Base-by-base conservation (phyloP, 2,329 filamentous ascomycete species). In the Ceratocystis huliohia region DNA sequence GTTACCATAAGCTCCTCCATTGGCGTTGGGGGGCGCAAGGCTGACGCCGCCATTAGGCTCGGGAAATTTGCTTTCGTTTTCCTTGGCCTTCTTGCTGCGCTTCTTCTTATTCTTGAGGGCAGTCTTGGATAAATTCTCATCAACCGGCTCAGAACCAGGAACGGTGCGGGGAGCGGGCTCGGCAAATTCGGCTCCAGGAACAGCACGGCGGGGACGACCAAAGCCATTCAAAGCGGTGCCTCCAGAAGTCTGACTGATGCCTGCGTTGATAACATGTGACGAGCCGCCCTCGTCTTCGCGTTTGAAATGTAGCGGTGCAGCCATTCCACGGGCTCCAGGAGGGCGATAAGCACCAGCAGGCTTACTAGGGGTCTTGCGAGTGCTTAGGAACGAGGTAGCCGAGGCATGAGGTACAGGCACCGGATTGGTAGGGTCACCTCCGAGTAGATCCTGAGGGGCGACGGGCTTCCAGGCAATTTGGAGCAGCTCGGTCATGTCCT, bases 41-140 rank as follows among this genome's bases (percentile, higher is more conserved):
- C 74, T 77, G 53, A 76, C 78, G 72, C 80, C 74, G 69, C 76
- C 76, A 72, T 78, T 78, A 46, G 74, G 77, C 66, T 79, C 78
- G 22, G 73, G 73, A n/a, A 62, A 65, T 62, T 85, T 86, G 63
- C 83, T 84, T 20, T 90, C 89, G 5, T 80, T 83, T 61, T 94
- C 91, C 74, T 92, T 94, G 64, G 84, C 84, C 78, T 96, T 97
- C 82, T 95, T 96, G 70, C 81, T 83, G 70, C 94, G 85, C 84
- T 97, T 97, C 84, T 97, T 97, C 84, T 97, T 97, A 78, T 96
- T 96, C 83, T 96, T 96, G 71, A 90, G 79, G 13, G 89, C 91
- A 65, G 88, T 85, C 78, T 94, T 95, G 69, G 89, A 92, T 69
- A 94, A 75, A 71, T 83, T 86, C 71, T 89, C 89, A 68, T 91